Percentiles rank a stretch among this genome's conserved stretches.
Conservation (phyloP, 2,329 filamentous ascomycete species). For the Trichoderma sp. region DNA sequence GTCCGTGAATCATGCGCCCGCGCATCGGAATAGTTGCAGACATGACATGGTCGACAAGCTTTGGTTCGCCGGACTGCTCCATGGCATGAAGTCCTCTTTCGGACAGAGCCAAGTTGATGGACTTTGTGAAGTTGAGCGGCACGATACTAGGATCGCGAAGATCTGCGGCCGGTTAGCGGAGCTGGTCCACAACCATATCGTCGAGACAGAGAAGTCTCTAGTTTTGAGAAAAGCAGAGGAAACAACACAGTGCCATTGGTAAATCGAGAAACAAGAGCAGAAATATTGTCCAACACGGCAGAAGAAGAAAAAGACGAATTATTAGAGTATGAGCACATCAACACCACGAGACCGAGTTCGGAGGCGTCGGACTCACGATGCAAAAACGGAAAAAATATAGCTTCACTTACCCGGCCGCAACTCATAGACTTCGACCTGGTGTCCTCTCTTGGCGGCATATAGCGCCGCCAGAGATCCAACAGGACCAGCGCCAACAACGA, state of each 20-base stretch:
- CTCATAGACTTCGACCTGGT: slow-evolving; percentile 92
- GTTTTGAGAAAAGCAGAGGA: not conserved
- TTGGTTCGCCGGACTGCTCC: slow-evolving; percentile 61
- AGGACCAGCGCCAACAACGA: slow-evolving; percentile 88
- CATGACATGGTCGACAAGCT: slow-evolving; percentile 71
- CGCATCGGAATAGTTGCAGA: slow-evolving; percentile 84
- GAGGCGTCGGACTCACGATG: slow-evolving; percentile 9
- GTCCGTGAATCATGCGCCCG: slow-evolving; percentile 92
- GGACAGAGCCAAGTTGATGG: slow-evolving; percentile 95
- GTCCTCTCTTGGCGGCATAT: slow-evolving; percentile 84
- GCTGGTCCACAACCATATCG: not conserved
- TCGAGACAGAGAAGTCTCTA: not conserved
- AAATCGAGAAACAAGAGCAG: not conserved
- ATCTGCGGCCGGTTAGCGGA: slow-evolving; percentile 53
- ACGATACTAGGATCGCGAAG: slow-evolving; percentile 77
- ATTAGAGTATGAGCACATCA: not conserved
- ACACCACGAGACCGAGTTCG: slow-evolving; percentile 3
- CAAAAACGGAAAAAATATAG: not conserved
- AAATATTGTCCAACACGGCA: not conserved
- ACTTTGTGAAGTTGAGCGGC: slow-evolving; percentile 93
- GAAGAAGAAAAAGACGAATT: not conserved
- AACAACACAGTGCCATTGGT: not conserved
- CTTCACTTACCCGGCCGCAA: slow-evolving; percentile 72
- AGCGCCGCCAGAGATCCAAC: slow-evolving; percentile 89
- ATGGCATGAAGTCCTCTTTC: slow-evolving; percentile 92